Conservation (phyloP, 2,329 filamentous ascomycete genomes). For the Cordyceps javanica region DNA sequence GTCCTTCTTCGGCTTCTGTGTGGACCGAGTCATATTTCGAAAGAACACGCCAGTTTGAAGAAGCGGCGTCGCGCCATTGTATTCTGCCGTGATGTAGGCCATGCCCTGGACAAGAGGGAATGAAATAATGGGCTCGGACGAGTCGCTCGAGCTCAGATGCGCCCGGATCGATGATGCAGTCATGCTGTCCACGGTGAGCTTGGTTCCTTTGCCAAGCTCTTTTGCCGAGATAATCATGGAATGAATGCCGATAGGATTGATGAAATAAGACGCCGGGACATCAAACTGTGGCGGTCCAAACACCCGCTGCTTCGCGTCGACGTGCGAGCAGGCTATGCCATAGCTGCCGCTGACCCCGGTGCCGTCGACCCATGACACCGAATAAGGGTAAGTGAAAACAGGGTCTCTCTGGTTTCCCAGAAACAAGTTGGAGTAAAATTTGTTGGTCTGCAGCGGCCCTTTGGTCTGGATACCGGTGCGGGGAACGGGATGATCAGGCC, state of each 20-base stretch:
- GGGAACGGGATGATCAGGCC: constrained; percentile 52
- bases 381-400: constrained; percentile 71
- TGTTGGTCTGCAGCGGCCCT: constrained; percentile 64
- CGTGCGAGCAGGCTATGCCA: constrained; percentile 72
- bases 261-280: constrained; percentile 63
- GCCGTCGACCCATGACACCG: constrained; percentile 61
- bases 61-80: constrained; percentile 61
- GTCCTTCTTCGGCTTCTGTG: constrained; percentile 51
- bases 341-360: constrained; percentile 58
- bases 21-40: constrained; percentile 55
- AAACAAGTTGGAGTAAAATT: constrained; percentile 77
- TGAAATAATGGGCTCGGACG: constrained; percentile 54
- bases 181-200: constrained; percentile 45
- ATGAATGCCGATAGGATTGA: constrained; percentile 77
- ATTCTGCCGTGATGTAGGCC: constrained; percentile 76
- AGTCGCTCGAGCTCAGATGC: constrained; percentile 53
- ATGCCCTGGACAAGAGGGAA: constrained; percentile 88
- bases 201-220: constrained; percentile 60
- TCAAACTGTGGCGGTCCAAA: constrained; percentile 53
- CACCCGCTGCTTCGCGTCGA: constrained; percentile 60
- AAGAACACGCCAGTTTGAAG: constrained; percentile 74
- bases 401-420: constrained; percentile 64
- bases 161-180: constrained; percentile 60
- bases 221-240: constrained; percentile 72
- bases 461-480: constrained; percentile 43